Evolutionary conservation across 306 rosid species (phyloP).

Genomic region (Cajanus cajan): DNA sequence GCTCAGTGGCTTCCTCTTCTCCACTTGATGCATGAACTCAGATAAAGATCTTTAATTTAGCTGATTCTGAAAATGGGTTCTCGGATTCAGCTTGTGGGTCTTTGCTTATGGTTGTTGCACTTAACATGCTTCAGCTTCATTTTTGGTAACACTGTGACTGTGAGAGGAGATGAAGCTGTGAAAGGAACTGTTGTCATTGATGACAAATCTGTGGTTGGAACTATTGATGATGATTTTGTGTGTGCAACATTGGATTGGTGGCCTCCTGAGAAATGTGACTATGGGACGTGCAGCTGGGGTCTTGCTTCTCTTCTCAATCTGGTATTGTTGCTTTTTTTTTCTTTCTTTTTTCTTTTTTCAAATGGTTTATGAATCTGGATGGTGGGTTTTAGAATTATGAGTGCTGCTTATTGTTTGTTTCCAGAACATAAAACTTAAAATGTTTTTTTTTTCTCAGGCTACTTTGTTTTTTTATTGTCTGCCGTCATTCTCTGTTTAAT

Average conservation of each 20-base stretch:
- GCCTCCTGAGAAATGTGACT: conserved; percentile 98
- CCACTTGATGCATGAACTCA: not conserved
- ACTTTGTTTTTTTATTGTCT: not conserved
- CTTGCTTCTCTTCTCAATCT: conserved; percentile 84
- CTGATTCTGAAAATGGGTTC: conserved; percentile 56
- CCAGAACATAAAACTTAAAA: not conserved
- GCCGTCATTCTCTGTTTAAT: not conserved
- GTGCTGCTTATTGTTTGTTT: not conserved
- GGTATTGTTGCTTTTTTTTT: conserved; percentile 40
- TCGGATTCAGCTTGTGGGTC: conserved; percentile 45
- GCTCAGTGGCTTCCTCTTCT: not conserved
- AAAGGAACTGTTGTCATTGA: conserved; percentile 54
- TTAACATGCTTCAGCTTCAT: conserved; percentile 39
- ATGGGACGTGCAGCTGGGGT: conserved; percentile 94
- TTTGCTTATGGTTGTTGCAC: conserved; percentile 42
- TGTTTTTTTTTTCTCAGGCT: not conserved
- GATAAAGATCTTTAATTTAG: conserved; percentile 38
- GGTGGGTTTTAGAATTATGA: not conserved
- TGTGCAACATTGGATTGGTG: conserved; percentile 99
- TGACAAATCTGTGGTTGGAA: conserved; percentile 61
- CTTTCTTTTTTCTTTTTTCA: not conserved
- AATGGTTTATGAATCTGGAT: conserved; percentile 10
- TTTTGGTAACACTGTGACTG: conserved; percentile 22
- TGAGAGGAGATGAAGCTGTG: conserved; percentile 25
- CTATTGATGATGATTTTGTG: conserved; percentile 75